phyloP scores from a whole-genome alignment of 768 basidiomycete genomes.

The Mycena metata region DNA sequence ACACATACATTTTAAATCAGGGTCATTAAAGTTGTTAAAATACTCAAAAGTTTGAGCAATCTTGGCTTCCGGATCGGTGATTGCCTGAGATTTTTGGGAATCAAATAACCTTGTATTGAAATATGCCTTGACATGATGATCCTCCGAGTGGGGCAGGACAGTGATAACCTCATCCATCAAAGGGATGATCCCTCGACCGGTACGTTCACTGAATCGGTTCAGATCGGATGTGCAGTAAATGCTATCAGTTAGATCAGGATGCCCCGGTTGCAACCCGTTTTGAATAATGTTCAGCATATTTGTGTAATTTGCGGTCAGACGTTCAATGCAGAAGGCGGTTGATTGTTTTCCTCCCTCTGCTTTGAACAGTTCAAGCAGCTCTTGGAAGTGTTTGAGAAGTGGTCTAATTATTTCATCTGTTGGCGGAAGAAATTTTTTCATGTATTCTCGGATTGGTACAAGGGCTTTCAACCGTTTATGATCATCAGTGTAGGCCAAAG shows the following conservation, averaged over 20 bases:
- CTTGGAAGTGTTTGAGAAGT: background rate
- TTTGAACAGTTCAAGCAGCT: background rate
- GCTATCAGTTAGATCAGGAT: background rate
- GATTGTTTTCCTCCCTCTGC: too few species aligned
- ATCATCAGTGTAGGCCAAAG: background rate
- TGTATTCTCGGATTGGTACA: slow-evolving; percentile 11
- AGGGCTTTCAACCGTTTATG: background rate
- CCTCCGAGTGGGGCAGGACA: background rate
- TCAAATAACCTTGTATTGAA: background rate
- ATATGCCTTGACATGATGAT: background rate
- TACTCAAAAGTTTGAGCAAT: background rate
- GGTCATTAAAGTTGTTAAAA: background rate
- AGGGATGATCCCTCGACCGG: background rate
- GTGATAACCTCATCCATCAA: background rate
- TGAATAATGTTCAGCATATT: background rate
- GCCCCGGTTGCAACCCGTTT: background rate
- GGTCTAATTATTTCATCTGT: background rate
- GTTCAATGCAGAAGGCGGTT: background rate
- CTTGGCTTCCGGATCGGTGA: background rate
- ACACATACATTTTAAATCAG: background rate
- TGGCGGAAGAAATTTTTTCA: background rate
- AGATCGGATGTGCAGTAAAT: background rate
- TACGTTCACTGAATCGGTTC: background rate
- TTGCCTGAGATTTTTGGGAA: background rate
- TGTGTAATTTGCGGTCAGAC: background rate